Percentiles rank a stretch among this genome's conserved stretches.
Evolutionary conservation across 768 basidiomycete species (phyloP).

Genomic region (Tricholoma terreum): DNA sequence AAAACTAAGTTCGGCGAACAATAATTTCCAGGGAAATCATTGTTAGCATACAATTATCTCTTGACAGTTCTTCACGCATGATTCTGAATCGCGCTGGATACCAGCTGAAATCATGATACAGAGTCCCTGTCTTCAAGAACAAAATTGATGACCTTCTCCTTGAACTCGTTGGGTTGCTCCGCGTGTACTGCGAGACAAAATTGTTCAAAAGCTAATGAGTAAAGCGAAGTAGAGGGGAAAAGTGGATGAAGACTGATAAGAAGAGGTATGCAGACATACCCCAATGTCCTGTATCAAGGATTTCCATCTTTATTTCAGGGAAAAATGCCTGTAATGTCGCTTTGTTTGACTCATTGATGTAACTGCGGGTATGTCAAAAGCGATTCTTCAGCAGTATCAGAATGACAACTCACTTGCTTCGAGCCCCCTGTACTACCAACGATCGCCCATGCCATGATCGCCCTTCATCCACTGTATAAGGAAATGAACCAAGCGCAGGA

Average conservation of each 20-base stretch:
- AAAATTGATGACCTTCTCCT: slow-evolving; percentile 23
- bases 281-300: slow-evolving; percentile 78
- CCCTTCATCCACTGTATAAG: slow-evolving; percentile 52
- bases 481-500: slow-evolving; percentile 67
- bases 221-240: not conserved
- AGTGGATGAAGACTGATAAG: too few species aligned
- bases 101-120: too few species aligned
- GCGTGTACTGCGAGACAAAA: slow-evolving; percentile 55
- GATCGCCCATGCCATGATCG: slow-evolving; percentile 50
- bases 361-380: slow-evolving; percentile 34
- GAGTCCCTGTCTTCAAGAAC: slow-evolving; percentile 6
- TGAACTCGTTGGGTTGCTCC: slow-evolving; percentile 63
- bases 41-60: too few species aligned
- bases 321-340: slow-evolving; percentile 62
- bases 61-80: too few species aligned
- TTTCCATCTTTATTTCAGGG: slow-evolving; percentile 58
- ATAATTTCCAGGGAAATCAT: too few species aligned
- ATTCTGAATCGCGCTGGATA: too few species aligned
- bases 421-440: slow-evolving; percentile 71
- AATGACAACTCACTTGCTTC: slow-evolving; percentile 50
- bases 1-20: too few species aligned
- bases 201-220: not conserved
- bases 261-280: too few species aligned
- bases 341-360: slow-evolving; percentile 66
- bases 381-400: not conserved